Conservation (phyloP, 768 basidiomycete species). For the Dictyophora rubrovolvata region DNA sequence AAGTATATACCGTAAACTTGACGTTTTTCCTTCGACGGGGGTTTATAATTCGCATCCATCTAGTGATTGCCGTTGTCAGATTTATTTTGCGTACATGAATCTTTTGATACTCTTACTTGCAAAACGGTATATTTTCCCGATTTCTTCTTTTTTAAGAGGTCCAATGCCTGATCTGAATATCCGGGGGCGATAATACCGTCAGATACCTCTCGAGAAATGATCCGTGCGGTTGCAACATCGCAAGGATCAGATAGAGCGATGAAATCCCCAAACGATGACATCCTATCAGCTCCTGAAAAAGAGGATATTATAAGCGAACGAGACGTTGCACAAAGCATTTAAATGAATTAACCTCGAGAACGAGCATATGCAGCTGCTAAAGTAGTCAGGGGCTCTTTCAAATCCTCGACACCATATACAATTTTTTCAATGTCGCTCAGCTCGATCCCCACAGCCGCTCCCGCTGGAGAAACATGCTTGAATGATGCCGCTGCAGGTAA, state of each 20-base stretch:
- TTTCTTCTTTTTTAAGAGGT: conserved; percentile 91
- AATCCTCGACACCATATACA: conserved; percentile 93
- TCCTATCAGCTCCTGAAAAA: conserved; percentile 78
- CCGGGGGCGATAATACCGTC: conserved; percentile 98
- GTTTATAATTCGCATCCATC: conserved; percentile 83
- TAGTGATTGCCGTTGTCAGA: conserved; percentile 20
- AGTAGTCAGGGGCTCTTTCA: conserved; percentile 81
- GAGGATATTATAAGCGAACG: not conserved
- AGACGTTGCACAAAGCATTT: not conserved
- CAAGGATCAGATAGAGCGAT: conserved; percentile 90
- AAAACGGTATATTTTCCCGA: conserved; percentile 97
- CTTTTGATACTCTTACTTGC: conserved; percentile 40
- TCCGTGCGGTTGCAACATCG: conserved; percentile 88
- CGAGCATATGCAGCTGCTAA: conserved; percentile 92
- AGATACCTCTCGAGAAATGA: conserved; percentile 98
- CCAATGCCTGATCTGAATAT: conserved; percentile 79
- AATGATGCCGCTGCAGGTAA: conserved; percentile 97
- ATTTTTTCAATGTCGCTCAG: conserved; percentile 79
- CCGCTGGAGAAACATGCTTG: conserved; percentile 99
- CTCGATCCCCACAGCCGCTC: conserved; percentile 84
- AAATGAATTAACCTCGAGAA: conserved; percentile 59
- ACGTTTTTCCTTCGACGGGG: conserved; percentile 76
- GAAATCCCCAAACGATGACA: conserved; percentile 99
- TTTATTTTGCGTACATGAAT: not conserved
- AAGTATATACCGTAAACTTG: conserved; percentile 91